Conservation (phyloP, 495 filamentous ascomycete genomes). For the Haplographium delicatum region DNA sequence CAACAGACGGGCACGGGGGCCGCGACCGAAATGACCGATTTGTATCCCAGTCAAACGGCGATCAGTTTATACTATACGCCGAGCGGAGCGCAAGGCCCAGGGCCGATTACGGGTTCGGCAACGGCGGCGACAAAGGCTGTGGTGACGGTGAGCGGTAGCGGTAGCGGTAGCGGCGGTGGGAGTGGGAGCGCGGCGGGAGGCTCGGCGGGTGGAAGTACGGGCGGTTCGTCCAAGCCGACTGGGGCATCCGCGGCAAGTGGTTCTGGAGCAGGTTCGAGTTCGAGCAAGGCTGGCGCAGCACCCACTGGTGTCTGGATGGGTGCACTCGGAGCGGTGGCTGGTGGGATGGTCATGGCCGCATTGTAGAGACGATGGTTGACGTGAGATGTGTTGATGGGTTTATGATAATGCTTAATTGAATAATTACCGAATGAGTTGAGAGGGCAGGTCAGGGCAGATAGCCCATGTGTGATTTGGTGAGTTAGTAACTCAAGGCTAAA, state of each 20-base stretch:
- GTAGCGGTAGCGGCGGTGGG: neutral
- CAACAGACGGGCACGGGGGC: constrained; percentile 26
- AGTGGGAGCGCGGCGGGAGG: neutral
- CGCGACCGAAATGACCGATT: constrained; percentile 25
- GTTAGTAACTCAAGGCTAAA: too few species aligned
- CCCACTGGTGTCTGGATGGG: constrained; percentile 13
- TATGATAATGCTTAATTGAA: too few species aligned
- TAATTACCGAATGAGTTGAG: too few species aligned
- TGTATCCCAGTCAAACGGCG: constrained; percentile 27
- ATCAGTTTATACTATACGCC: constrained; percentile 35
- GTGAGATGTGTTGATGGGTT: too few species aligned
- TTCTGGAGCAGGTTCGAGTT: constrained; percentile 5
- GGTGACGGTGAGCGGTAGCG: neutral
- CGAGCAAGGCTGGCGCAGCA: constrained; percentile 13
- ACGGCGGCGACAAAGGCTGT: constrained; percentile 23
- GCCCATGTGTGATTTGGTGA: too few species aligned
- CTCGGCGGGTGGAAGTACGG: neutral
- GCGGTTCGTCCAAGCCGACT: too few species aligned
- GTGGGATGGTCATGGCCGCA: constrained; percentile 8
- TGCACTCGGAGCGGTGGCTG: constrained; percentile 4
- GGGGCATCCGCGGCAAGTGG: too few species aligned
- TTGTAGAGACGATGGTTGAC: too few species aligned
- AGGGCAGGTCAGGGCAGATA: too few species aligned
- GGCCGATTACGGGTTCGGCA: constrained; percentile 33
- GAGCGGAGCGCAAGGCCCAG: constrained; percentile 28